Base-by-base conservation (phyloP, 2,329 filamentous ascomycete genomes). In the Alternaria angustiovoidea region DNA sequence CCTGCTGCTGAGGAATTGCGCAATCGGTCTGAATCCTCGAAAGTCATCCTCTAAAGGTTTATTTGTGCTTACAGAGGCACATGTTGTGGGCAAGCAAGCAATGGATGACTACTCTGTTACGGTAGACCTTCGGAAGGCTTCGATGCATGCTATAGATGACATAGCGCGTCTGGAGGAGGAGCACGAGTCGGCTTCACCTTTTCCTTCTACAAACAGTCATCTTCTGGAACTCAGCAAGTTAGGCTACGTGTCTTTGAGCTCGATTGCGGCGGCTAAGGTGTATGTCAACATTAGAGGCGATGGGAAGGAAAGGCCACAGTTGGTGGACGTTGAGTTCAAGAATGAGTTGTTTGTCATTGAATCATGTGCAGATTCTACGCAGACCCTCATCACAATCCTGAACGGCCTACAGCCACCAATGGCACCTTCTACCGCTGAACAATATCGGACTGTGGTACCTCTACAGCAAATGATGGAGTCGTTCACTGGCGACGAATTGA, bases 311-410 rank as follows among this genome's bases (percentile, higher is more conserved):
- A 86, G 84, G 0, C 84, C 88, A 30, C 90, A 89, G 64, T 86
- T 88, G 41, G 79, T 97, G 14, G 90, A 95, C 67, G 84, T 97
- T 1, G 92, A 96, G 64, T 81, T 98, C 47, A 88, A 88, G 62
- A 94, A 97, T 71, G 91, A 96, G 65, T 84, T 99, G 1, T 84
- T 99, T 54, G 89, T 99, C 34, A 81, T 99, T 7, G 95, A 99
- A 78, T 96, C 94, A 1, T 99, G 96, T 72, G 95, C 95, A 30
- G 95, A 99, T 78, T 99, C 95, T 2, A 98, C 93, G 0, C 93
- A 97, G 76, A 99, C 95, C 0, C 84, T 99, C 14, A 90, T 97
- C 53, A 85, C 87, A 2, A 85, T 96, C 42, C 81, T 94, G 16
- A 92, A 91, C 70, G 93, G 91, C 0, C 83, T 99, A 5, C 88